Evolutionary conservation across 371 early-diverging fungal species (phyloP), one percentile per base, ranked within the genome.

Genomic region (Capniomyces stellatus): DNA sequence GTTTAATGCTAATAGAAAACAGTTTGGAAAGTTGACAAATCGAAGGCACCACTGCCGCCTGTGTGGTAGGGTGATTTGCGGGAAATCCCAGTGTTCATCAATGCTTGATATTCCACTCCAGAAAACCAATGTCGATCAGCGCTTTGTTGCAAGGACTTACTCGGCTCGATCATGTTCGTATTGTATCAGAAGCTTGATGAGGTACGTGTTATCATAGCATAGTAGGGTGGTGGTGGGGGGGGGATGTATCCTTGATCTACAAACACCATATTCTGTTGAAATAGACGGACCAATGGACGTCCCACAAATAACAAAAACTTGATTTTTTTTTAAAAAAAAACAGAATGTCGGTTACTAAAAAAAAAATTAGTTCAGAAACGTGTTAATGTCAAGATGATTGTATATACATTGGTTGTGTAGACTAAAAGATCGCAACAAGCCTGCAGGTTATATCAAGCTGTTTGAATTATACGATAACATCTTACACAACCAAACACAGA

Each of bases 401-500:
- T n/a, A n/a, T n/a, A n/a, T n/a, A n/a, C n/a, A n/a, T n/a, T n/a
- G n/a, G n/a, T n/a, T 35, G 6, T 35, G 35, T 35, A 35, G 35
- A 35, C 15, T 15, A 35, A 35, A 35, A 35, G 35, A 35, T 35
- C 6, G 35, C 6, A 35, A 15, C 10, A 35, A 35, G 6, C 35
- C 35, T 10, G 15, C 35, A 10, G 15, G 35, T 35, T 10, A 35
- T 15, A 35, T 35, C 19, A 59, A 42, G 46, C 48, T 64, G 30
- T 1, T 22, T 28, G 19, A 19, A n/a, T 51, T 58, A 4, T 65
- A 66, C 40, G 21, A 22, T 39, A 35, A 22, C 0, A 46, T 58
- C 0, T 35, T 58, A 8, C 28, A 41, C 19, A 19, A 30, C 29
- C 63, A 60, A 59, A 39, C 24, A 3, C 28, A 50, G 19, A 52